Percentiles rank a stretch among this genome's conserved stretches.
phyloP scores from a whole-genome alignment of 129 eudicot species.

The Flaveria bidentis region DNA sequence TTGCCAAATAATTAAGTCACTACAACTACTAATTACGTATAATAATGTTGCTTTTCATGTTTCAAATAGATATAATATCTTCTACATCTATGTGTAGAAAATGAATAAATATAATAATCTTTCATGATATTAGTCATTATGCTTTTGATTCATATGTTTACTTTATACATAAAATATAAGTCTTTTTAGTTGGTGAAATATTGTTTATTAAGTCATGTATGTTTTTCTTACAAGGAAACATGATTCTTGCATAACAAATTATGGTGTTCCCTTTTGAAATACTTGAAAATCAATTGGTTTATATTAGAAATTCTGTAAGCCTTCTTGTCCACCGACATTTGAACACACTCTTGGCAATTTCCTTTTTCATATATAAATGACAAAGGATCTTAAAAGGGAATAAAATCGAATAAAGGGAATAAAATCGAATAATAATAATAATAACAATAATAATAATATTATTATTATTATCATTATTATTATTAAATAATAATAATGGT shows the following conservation, averaged over 20 bases:
- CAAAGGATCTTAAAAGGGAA: not conserved
- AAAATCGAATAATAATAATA: not conserved
- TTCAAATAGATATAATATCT: not conserved
- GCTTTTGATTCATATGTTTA: not conserved
- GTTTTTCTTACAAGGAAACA: not conserved
- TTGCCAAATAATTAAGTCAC: not conserved
- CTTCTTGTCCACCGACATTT: constrained; percentile 3
- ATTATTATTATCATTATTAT: no score
- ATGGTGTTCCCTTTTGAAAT: not conserved
- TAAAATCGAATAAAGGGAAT: not conserved
- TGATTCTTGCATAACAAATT: not conserved
- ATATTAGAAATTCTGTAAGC: not conserved
- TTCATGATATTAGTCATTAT: not conserved
- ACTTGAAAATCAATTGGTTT: not conserved
- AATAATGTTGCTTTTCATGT: not conserved
- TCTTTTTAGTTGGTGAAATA: not conserved
- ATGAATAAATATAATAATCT: not conserved
- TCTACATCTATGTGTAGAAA: not conserved
- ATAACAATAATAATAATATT: no score
- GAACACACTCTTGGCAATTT: not conserved
- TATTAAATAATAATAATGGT: no score
- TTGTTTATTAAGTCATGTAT: not conserved
- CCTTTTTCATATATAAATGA: not conserved
- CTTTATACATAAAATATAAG: not conserved
- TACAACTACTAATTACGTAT: not conserved